Base-by-base conservation (phyloP, 2,329 filamentous ascomycete species). In the Fusarium nanum region DNA sequence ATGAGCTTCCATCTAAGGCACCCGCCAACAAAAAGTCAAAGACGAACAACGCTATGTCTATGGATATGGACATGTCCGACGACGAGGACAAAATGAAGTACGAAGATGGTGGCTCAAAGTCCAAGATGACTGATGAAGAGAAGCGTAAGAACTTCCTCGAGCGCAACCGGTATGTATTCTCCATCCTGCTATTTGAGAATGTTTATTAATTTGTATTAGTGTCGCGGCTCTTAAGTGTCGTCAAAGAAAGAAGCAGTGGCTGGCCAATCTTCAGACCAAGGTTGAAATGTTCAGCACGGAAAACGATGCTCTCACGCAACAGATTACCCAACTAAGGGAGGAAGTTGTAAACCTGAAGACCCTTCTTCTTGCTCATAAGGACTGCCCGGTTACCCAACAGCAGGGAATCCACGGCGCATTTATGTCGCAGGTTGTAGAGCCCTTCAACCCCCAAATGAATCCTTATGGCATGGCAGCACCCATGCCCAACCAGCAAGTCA, bases 121-220 rank as follows among this genome's bases (percentile, higher is more conserved):
- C 67, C 14, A 69, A 69, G 47, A 75, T 75, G 73, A 75, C 73
- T 13, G 96, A 98, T 60, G 96, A 98, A 77, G 96, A 99, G 83
- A 99, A 99, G 85, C 88, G 96, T 44, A 97, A 97, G 83, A 99
- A 98, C 79, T 99, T 99, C 80, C 85, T 99, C 4, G 96, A 99
- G 78, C 88, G 96, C 28, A 99, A 99, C 80, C 90, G 95, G 95
- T 97, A 89, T 76, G 89, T 83, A 49, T 28, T 45, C 23, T 40
- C 14, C 49, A 28, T 12, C 16, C n/a, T 9, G 12, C 5, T 28
- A 14, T 5, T 11, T 23, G 32, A 23, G 5, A 7, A 40, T 23
- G 23, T 18, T 20, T 25, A 10, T 28, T 70, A 66, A 67, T 67
- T 65, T 16, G 20, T 27, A 9, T 23, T 71, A 98, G 96, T 78